A percentile compares a stretch with the other conserved stretches of the same genome.
These are phyloP conservation scores for Mortierella sp. DNA, from an alignment of 371 early-diverging fungal genomes.

Conservation along the genomic window DNA sequence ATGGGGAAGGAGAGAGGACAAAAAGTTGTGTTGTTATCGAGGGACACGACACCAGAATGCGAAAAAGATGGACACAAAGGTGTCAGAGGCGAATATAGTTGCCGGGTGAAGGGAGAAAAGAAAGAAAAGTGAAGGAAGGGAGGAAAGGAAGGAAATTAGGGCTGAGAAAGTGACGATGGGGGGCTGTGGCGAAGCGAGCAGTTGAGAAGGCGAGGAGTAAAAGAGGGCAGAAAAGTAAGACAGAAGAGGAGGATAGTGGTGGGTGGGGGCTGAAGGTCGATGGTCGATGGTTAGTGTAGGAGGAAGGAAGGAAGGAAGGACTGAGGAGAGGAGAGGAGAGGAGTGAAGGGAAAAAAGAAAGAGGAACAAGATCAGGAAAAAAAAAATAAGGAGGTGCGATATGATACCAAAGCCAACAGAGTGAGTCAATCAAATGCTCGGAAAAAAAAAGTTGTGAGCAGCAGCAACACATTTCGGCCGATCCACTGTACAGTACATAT, in stretches of 20 bases:
- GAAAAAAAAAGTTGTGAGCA: too few species aligned
- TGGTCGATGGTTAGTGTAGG: not conserved
- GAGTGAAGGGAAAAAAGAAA: not conserved
- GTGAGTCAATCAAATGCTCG: too few species aligned
- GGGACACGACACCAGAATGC: not conserved
- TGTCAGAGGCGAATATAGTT: not conserved
- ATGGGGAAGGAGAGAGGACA: not conserved
- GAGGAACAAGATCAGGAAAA: not conserved
- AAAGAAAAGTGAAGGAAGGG: not conserved
- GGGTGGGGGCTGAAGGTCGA: not conserved
- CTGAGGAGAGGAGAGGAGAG: not conserved
- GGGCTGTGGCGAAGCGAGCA: not conserved
- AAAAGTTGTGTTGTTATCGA: not conserved
- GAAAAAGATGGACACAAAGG: not conserved
- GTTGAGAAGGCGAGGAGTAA: not conserved
- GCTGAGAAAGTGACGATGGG: not conserved
- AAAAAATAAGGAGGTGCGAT: too few species aligned
- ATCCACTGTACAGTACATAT: too few species aligned
- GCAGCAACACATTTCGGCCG: too few species aligned
- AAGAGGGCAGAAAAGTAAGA: not conserved
- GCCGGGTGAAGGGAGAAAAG: slow-evolving; percentile 1
- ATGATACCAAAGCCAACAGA: too few species aligned
- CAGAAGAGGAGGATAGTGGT: not conserved
- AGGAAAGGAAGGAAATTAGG: not conserved
- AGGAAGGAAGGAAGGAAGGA: not conserved